Evolutionary conservation across 179 eudicot genomes (phyloP), one percentile per base, ranked within the genome.

Genomic region (Vitellaria paradoxa): DNA sequence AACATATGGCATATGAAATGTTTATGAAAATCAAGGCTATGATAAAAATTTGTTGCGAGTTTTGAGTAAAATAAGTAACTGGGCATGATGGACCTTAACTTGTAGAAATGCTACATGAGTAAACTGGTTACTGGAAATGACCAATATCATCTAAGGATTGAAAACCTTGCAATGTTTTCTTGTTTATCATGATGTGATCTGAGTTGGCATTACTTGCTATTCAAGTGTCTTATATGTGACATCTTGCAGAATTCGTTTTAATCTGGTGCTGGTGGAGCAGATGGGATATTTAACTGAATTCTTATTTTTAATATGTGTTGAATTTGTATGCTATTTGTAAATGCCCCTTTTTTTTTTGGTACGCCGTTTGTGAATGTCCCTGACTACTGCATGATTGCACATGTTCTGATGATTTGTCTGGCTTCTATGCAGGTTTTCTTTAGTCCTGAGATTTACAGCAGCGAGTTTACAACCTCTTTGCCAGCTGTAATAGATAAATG

Each of bases 401-500:
- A 18, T 13, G 13, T 12, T 61, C 45, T 62, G 55, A 70, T 24
- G 74, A 61, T 80, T 64, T 30, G 18, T 75, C 8, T 23, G 49
- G 23, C 56, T 70, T 13, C 75, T 68, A 30, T 83, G 84, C 90
- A 96, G 99, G 86, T 96, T 52, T 91, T 96, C 81, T 96, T 96
- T 79, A 96, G 84, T 83, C 99, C 99, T 74, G 99, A 96, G 86
- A 93, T 96, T 56, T 91, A 90, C 84, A 86, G 82, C 81, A 87
- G 84, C 30, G 93, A 96, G 57, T 86, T 90, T 72, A 84, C 93
- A 1, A 90, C 93, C 40, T 90, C 99, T 68, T 87, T 96, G 79
- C 99, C 99, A 7, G 94, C 82, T 83, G 89, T 93, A 20, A 90
- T 96, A 72, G 99, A 96, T 87, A 89, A 85, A 83, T 96, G 99